Evolutionary conservation across 352 stramenopile species (phyloP).

Genomic region (Phytophthora quininea): DNA sequence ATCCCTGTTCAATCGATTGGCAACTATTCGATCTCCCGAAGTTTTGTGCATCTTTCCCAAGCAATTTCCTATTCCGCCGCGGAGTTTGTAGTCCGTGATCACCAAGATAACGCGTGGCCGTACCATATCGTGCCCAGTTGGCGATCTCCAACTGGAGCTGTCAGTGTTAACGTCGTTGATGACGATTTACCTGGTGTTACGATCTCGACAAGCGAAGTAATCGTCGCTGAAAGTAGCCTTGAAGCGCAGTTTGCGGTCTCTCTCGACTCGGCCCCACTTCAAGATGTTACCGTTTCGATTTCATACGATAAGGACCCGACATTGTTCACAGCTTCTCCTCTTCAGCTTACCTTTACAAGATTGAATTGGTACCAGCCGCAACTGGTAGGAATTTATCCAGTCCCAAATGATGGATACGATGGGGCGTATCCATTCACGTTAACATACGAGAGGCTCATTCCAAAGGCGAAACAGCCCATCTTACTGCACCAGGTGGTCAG

Average conservation of each 20-base stretch:
- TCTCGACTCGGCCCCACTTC: conserved; percentile 65
- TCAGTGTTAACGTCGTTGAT: conserved; percentile 53
- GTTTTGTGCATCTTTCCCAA: conserved; percentile 21
- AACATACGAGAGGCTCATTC: conserved; percentile 52
- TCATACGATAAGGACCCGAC: conserved; percentile 41
- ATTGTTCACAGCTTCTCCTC: conserved; percentile 46
- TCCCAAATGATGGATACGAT: conserved; percentile 59
- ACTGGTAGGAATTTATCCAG: conserved; percentile 45
- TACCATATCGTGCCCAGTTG: conserved; percentile 36
- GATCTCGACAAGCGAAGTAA: conserved; percentile 44
- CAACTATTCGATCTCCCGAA: conserved; percentile 23
- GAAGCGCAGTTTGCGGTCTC: conserved; percentile 52
- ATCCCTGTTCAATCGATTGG: conserved; percentile 43
- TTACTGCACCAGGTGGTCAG: conserved; percentile 50
- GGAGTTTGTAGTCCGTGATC: conserved; percentile 47
- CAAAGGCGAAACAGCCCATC: conserved; percentile 58
- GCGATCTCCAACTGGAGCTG: conserved; percentile 38
- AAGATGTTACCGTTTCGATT: conserved; percentile 55
- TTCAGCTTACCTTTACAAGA: conserved; percentile 52
- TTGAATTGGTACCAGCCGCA: conserved; percentile 65
- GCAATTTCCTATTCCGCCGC: conserved; percentile 48
- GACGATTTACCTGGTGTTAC: conserved; percentile 73
- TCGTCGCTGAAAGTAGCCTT: conserved; percentile 49
- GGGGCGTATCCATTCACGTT: conserved; percentile 55
- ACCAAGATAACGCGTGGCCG: conserved; percentile 42